Evolutionary conservation across 371 early-diverging fungal genomes (phyloP).

Genomic region (Thermomucor indicae-seudaticae): DNA sequence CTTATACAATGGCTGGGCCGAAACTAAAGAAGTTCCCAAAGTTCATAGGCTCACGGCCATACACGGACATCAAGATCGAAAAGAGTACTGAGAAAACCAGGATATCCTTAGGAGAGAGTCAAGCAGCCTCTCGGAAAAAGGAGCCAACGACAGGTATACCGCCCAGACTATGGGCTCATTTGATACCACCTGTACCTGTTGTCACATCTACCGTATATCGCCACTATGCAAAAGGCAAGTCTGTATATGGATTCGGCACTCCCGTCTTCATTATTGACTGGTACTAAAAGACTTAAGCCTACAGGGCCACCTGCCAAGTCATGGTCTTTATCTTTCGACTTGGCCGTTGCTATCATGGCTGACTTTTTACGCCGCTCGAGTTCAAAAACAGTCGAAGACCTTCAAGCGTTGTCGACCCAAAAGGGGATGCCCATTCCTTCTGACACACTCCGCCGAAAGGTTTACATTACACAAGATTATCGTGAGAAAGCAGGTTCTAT

Average conservation of each 20-base stretch:
- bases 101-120: constrained; percentile 7
- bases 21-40: constrained; percentile 1
- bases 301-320: constrained; percentile 41
- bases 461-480: constrained; percentile 22
- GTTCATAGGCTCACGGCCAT: neutral
- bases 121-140: constrained; percentile 1
- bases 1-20: neutral
- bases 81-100: constrained; percentile 2
- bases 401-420: constrained; percentile 23
- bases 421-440: constrained; percentile 27
- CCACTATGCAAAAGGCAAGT: constrained; percentile 12
- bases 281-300: neutral
- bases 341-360: constrained; percentile 27
- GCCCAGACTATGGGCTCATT: constrained; percentile 7
- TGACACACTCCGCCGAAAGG: constrained; percentile 13
- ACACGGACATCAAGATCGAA: neutral
- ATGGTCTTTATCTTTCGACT: constrained; percentile 34
- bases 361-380: constrained; percentile 25
- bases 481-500: constrained; percentile 23
- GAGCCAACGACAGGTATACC: constrained; percentile 5
- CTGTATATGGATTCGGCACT: neutral
- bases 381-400: constrained; percentile 31
- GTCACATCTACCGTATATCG: constrained; percentile 14
- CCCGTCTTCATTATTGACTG: neutral
- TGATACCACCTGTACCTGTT: constrained; percentile 13